Conservation (phyloP, 129 eudicot genomes). For the Solidago caesia region DNA sequence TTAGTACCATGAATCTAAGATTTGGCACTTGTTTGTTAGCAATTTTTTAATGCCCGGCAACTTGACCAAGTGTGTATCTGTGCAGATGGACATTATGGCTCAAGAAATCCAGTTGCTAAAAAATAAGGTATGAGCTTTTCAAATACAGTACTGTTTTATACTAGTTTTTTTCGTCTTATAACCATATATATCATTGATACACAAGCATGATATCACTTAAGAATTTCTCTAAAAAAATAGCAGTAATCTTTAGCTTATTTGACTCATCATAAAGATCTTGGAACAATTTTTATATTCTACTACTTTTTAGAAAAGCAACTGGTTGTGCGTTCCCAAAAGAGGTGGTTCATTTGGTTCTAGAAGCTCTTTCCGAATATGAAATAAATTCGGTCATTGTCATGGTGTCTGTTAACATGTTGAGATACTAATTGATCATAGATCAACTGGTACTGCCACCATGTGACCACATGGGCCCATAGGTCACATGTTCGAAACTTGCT, state of each 20-base stretch:
- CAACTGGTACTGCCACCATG: too few relatives aligned
- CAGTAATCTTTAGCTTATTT: too few relatives aligned
- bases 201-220: background rate
- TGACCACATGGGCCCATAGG: too few relatives aligned
- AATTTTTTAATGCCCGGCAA: background rate
- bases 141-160: background rate
- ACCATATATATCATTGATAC: background rate
- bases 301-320: background rate
- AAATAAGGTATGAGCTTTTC: slow-evolving; percentile 61
- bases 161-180: background rate
- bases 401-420: background rate
- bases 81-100: slow-evolving; percentile 90
- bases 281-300: too few relatives aligned
- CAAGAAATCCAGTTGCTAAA: slow-evolving; percentile 88
- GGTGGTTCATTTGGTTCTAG: background rate
- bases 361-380: background rate
- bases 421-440: too few relatives aligned
- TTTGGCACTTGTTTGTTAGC: too few relatives aligned
- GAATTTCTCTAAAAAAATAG: background rate
- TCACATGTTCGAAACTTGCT: too few relatives aligned
- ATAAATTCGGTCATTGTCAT: background rate
- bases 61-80: background rate
- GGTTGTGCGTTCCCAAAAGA: background rate
- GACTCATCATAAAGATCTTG: background rate
- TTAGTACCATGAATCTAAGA: too few relatives aligned